Conservation (phyloP, 202 grass and related monocot genomes). For the Carex sylvatica region DNA sequence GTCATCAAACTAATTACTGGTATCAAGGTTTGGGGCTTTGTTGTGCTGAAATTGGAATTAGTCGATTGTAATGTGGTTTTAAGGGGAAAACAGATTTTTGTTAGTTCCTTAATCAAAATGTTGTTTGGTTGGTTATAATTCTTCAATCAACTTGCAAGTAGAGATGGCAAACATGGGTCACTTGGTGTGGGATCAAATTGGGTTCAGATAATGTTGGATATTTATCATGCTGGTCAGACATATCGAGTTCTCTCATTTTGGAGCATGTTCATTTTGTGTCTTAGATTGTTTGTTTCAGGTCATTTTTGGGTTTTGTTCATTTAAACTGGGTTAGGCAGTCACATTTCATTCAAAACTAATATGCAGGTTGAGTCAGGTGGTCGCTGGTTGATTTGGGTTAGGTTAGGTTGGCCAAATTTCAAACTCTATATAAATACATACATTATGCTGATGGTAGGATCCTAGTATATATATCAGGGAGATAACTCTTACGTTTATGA, state of each 20-base stretch:
- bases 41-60: too few species aligned
- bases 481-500: background rate
- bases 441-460: constrained; percentile 28
- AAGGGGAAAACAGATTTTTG: background rate
- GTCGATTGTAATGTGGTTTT: too few species aligned
- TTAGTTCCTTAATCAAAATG: background rate
- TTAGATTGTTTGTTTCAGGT: background rate
- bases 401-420: background rate
- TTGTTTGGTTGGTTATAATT: background rate
- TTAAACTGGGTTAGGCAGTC: background rate
- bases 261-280: background rate
- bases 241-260: background rate
- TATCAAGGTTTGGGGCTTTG: background rate
- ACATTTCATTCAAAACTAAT: background rate
- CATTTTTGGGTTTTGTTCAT: background rate
- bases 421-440: background rate
- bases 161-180: background rate
- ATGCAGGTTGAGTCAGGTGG: background rate
- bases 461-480: background rate
- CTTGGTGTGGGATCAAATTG: background rate
- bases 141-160: background rate
- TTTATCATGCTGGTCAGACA: background rate
- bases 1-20: background rate
- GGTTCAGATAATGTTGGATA: background rate
- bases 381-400: background rate